phyloP scores from a whole-genome alignment of 768 basidiomycete genomes.

The Rhizopogon vulgaris region DNA sequence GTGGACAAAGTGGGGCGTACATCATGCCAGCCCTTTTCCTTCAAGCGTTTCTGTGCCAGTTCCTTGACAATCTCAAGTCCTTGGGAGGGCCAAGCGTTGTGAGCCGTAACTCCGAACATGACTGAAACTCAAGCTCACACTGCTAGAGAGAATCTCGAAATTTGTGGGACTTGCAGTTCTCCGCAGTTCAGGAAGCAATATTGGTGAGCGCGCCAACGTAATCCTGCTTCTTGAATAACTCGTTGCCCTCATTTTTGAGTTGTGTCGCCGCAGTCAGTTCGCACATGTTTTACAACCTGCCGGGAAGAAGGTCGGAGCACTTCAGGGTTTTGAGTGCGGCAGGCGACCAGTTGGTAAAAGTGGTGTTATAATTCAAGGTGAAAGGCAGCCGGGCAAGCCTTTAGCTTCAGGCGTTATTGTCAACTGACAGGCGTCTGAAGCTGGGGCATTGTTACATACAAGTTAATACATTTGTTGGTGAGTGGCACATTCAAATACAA shows the following conservation, averaged over 20 bases:
- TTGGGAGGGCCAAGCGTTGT: slow-evolving; percentile 12
- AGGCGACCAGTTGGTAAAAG: too few relatives aligned
- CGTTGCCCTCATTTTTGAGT: slow-evolving; percentile 39
- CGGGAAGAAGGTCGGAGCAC: neutral
- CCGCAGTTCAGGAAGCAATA: slow-evolving; percentile 1
- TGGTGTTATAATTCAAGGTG: too few relatives aligned
- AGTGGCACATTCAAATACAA: too few relatives aligned
- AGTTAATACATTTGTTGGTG: too few relatives aligned
- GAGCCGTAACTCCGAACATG: slow-evolving; percentile 10
- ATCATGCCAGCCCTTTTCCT: slow-evolving; percentile 20
- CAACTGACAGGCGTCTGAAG: neutral
- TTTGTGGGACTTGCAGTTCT: neutral
- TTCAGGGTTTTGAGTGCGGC: too few relatives aligned
- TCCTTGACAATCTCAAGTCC: slow-evolving; percentile 13
- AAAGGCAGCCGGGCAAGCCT: too few relatives aligned
- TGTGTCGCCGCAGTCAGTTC: neutral
- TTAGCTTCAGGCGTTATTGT: neutral
- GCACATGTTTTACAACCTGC: neutral
- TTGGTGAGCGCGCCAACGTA: slow-evolving; percentile 31
- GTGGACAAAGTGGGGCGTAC: slow-evolving; percentile 28
- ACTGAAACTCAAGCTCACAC: slow-evolving; percentile 11
- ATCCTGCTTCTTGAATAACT: slow-evolving; percentile 26
- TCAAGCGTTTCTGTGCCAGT: slow-evolving; percentile 15
- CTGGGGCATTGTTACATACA: neutral
- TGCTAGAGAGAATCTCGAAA: neutral